Evolutionary conservation across 1,284 basidiomycete species (phyloP), one percentile per base, ranked within the genome.

Genomic region (Fomitiporia mediterranea): DNA sequence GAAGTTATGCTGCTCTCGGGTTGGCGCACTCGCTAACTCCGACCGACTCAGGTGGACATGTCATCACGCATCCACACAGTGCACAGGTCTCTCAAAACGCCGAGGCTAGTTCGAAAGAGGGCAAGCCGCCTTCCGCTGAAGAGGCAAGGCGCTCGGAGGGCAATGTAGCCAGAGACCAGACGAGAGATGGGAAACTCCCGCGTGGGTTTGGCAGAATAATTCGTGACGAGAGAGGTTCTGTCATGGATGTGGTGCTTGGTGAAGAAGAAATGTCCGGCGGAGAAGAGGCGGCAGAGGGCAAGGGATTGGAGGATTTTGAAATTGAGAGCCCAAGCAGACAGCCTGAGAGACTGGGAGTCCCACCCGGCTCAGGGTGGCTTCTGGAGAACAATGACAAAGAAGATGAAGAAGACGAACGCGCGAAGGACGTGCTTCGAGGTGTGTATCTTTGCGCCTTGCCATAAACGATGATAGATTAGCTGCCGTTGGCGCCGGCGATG

Each of bases 191-290:
- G 48, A 50, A 58, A 39, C 55, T 87, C 44, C 83, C 80, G n/a
- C 82, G 77, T 64, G 89, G 91, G 5, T 89, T 86, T 68, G 96
- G 93, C 13, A 81, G 84, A 62, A 94, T 99, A 62, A 72, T 94
- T 52, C 80, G 94, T 42, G 94, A 98, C 69, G 85, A 79, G 44
- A 74, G 80, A 2, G 96, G 95, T 34, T 89, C 89, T 62, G 77
- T 96, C 34, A 66, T 94, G 38, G 80, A 84, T 58, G 78, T 98
- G 46, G 82, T 94, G 66, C 70, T 97, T 58, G 72, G 78, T 15
- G 82, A 81, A 25, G 82, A 82, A 13, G 76, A 76, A 17, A 65
- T 28, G 28, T 27, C 30, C 13, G 68, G 35, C 35, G 58, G 56
- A 25, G 64, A 64, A 54, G 61, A 58, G 28, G 61, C 56, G 32